A percentile compares a stretch with the other conserved stretches of the same genome.
Evolutionary conservation across 202 grass and related monocot genomes (phyloP).

Genomic region (Musa balbisiana): DNA sequence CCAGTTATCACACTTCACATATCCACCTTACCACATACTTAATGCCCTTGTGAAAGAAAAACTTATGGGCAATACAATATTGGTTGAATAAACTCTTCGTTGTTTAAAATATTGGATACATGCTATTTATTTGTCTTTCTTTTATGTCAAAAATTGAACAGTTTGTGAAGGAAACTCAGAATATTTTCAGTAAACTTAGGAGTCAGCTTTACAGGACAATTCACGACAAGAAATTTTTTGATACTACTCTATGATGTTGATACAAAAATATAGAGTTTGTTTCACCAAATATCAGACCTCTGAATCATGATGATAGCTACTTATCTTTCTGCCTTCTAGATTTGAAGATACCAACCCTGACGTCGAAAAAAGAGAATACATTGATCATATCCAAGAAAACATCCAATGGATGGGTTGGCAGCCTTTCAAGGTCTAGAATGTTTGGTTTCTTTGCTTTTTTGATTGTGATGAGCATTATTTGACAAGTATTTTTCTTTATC

Average conservation of each 20-base stretch:
- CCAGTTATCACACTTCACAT: no score
- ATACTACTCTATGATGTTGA: not conserved
- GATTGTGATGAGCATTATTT: conserved; percentile 2
- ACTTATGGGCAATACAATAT: not conserved
- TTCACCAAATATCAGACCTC: not conserved
- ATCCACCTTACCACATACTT: no score
- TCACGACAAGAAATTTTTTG: not conserved
- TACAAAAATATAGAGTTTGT: no score
- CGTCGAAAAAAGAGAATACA: conserved; percentile 95
- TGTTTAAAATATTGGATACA: not conserved
- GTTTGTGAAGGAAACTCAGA: not conserved
- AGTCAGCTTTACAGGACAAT: not conserved
- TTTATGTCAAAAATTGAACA: not conserved
- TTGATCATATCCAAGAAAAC: conserved; percentile 92
- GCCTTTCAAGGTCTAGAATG: conserved; percentile 51
- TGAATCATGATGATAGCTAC: not conserved
- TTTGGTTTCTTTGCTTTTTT: not conserved
- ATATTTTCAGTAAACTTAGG: not conserved
- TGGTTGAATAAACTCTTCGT: not conserved
- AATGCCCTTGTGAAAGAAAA: no score
- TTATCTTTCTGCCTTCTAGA: conserved; percentile 35
- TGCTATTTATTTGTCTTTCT: not conserved
- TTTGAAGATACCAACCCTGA: conserved; percentile 99
- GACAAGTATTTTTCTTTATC: not conserved
- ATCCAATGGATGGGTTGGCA: conserved; percentile 91